These are phyloP conservation scores for Dipsacomyces acuminosporus DNA, from an alignment of 371 early-diverging fungal genomes.

Conservation along the genomic window DNA sequence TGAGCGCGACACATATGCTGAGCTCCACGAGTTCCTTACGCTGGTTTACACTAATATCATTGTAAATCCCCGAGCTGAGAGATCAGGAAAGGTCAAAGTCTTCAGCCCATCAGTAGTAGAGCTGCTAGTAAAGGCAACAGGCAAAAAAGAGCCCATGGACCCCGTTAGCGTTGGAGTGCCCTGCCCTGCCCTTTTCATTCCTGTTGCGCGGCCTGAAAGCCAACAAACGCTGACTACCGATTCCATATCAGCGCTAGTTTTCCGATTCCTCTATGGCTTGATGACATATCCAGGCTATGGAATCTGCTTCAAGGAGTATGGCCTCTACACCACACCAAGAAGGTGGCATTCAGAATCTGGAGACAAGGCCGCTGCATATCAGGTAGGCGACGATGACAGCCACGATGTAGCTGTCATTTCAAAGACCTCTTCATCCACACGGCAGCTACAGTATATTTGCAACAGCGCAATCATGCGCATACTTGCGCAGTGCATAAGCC, in stretches of 20 bases:
- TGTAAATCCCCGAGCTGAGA: conserved; percentile 11
- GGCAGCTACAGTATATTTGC: conserved; percentile 23
- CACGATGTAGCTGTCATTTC: conserved; percentile 11
- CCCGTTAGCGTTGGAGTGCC: conserved; percentile 15
- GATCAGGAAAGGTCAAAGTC: conserved; percentile 20
- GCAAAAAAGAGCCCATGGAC: conserved; percentile 5
- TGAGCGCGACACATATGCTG: conserved; percentile 35
- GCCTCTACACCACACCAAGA: conserved; percentile 36
- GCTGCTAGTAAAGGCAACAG: conserved; percentile 15
- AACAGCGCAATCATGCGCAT: conserved; percentile 40
- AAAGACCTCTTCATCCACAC: conserved; percentile 5
- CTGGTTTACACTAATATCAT: conserved; percentile 21
- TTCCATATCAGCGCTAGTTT: conserved; percentile 24
- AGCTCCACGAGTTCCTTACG: conserved; percentile 23
- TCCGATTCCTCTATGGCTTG: conserved; percentile 34
- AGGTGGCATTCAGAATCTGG: neutral
- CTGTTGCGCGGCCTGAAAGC: neutral
- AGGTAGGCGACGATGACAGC: conserved; percentile 3
- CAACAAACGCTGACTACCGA: conserved; percentile 6
- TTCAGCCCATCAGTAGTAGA: conserved; percentile 25
- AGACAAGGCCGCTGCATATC: neutral
- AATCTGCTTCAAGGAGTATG: conserved; percentile 40
- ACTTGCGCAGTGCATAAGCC: conserved; percentile 22
- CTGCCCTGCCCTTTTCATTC: conserved; percentile 14
- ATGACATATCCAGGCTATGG: conserved; percentile 40